phyloP scores from a whole-genome alignment of 805 yeast species.

The Kluyveromyces nonfermentans region DNA sequence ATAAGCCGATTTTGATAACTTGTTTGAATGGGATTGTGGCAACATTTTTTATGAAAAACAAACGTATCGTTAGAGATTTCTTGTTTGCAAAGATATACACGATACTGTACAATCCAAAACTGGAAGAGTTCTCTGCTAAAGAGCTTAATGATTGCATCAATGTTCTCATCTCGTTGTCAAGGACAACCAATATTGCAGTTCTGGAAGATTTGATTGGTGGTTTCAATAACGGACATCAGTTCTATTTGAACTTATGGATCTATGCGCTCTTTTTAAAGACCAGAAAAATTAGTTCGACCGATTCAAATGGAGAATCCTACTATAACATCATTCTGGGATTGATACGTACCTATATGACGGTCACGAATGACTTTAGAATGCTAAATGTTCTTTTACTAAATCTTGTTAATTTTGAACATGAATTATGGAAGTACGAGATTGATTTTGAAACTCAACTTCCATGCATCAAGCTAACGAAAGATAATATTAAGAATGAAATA shows the following conservation, averaged over 20 bases:
- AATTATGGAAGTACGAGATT: slow-evolving; percentile 30
- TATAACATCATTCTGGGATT: slow-evolving; percentile 26
- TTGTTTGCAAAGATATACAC: slow-evolving; percentile 43
- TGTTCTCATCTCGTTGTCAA: slow-evolving; percentile 54
- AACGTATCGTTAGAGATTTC: slow-evolving; percentile 47
- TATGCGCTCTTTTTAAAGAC: slow-evolving; percentile 30
- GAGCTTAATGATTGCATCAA: slow-evolving; percentile 54
- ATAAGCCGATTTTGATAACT: slow-evolving; percentile 51
- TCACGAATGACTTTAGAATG: slow-evolving; percentile 21
- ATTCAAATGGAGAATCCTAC: slow-evolving; percentile 15
- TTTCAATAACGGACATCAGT: slow-evolving; percentile 11
- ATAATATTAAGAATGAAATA: slow-evolving; percentile 2
- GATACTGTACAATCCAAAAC: slow-evolving; percentile 26
- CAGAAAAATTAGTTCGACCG: slow-evolving; percentile 15
- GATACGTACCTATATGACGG: slow-evolving; percentile 26
- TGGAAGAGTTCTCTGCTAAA: slow-evolving; percentile 35
- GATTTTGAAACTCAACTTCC: slow-evolving; percentile 32
- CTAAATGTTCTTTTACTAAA: slow-evolving; percentile 24
- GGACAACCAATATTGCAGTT: slow-evolving; percentile 33
- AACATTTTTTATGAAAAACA: slow-evolving; percentile 41
- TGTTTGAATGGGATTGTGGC: slow-evolving; percentile 48
- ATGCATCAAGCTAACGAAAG: slow-evolving; percentile 14
- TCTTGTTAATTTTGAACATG: slow-evolving; percentile 27
- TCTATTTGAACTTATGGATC: slow-evolving; percentile 30
- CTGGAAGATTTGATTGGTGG: slow-evolving; percentile 23